These are phyloP conservation scores for Halophytophthora polymorphica DNA, from an alignment of 352 stramenopile species.

Conservation along the genomic window DNA sequence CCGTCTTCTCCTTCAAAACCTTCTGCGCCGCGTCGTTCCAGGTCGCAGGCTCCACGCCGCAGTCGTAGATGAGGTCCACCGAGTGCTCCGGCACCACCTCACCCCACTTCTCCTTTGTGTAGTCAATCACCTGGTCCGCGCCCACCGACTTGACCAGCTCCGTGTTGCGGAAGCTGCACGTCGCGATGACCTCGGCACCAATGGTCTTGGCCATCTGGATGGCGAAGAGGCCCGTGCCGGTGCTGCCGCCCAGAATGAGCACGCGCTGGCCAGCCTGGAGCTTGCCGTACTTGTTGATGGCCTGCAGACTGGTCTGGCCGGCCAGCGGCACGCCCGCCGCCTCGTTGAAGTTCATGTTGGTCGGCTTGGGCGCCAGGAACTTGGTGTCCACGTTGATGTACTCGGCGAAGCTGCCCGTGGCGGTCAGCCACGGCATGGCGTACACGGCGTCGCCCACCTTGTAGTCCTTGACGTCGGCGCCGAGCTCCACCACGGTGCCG, in stretches of 20 bases:
- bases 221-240: conserved; percentile 35
- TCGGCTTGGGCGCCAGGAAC: conserved; percentile 24
- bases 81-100: conserved; percentile 11
- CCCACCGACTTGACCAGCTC: conserved; percentile 38
- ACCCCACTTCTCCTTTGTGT: conserved; percentile 31
- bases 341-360: conserved; percentile 25
- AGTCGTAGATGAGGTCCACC: conserved; percentile 23
- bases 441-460: conserved; percentile 21
- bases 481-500: conserved; percentile 21
- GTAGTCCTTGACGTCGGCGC: conserved; percentile 10
- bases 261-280: conserved; percentile 12
- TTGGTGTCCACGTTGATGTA: conserved; percentile 13
- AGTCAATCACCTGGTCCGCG: conserved; percentile 48
- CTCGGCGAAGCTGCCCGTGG: conserved; percentile 21
- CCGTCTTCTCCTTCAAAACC: conserved; percentile 17
- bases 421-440: conserved; percentile 2
- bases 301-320: conserved; percentile 31
- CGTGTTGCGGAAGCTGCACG: conserved; percentile 34
- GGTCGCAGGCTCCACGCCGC: conserved; percentile 8
- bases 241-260: conserved; percentile 44
- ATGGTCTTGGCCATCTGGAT: conserved; percentile 50
- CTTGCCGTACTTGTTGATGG: conserved; percentile 10
- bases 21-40: conserved; percentile 19
- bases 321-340: conserved; percentile 28
- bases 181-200: conserved; percentile 39